Conservation (phyloP, 768 basidiomycete species). For the Rhodosporidiobolus sp. region DNA sequence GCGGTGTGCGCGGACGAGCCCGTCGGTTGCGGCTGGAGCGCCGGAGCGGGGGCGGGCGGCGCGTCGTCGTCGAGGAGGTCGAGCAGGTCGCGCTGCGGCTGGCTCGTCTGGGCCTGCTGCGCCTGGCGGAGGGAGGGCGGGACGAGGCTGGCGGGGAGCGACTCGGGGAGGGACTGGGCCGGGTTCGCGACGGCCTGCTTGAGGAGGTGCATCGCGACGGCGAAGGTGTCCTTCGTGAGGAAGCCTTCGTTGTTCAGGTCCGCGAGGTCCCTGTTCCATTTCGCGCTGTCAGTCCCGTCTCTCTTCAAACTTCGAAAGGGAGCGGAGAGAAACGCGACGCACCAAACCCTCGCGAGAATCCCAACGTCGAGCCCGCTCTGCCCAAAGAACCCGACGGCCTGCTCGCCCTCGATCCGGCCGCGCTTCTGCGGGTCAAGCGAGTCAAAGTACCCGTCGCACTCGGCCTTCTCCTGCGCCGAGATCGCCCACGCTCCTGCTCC, state of each 20-base stretch:
- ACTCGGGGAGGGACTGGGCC: slow-evolving; percentile 60
- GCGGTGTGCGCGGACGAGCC: neutral
- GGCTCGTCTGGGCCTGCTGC: neutral
- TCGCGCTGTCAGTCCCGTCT: neutral
- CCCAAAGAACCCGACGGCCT: slow-evolving; percentile 92
- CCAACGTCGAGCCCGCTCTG: slow-evolving; percentile 80
- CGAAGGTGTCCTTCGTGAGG: slow-evolving; percentile 86
- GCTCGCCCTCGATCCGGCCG: slow-evolving; percentile 85
- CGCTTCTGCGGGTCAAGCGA: slow-evolving; percentile 68
- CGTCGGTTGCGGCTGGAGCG: slow-evolving; percentile 11
- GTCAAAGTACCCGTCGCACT: slow-evolving; percentile 74
- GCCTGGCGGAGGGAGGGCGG: slow-evolving; percentile 72
- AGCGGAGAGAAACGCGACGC: slow-evolving; percentile 46
- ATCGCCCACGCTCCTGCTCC: slow-evolving; percentile 67
- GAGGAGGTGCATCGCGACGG: slow-evolving; percentile 91
- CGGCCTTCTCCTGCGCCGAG: slow-evolving; percentile 70
- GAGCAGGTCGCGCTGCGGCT: slow-evolving; percentile 50
- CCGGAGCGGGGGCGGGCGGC: slow-evolving; percentile 8
- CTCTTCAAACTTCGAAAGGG: neutral
- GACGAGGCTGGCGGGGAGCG: slow-evolving; percentile 69
- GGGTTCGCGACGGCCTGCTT: slow-evolving; percentile 76
- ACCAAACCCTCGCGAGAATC: slow-evolving; percentile 88
- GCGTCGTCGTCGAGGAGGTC: slow-evolving; percentile 60
- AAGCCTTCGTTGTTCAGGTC: slow-evolving; percentile 84
- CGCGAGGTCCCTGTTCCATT: slow-evolving; percentile 72